Conservation (phyloP, 768 basidiomycete species). For the Termitomyces sp. region DNA sequence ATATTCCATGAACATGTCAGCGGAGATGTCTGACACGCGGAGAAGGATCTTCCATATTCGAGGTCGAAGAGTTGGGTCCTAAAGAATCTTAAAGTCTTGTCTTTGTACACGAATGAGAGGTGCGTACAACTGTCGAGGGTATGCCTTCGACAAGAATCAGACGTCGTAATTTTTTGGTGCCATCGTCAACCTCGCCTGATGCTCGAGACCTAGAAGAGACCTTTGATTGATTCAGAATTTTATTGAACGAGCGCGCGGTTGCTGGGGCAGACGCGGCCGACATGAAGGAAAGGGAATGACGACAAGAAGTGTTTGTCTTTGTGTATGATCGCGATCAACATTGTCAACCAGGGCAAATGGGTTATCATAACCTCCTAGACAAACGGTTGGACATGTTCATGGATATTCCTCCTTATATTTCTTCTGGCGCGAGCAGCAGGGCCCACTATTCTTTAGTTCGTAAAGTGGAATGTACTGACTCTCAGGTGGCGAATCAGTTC, state of each 20-base stretch:
- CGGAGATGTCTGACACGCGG: constrained; percentile 72
- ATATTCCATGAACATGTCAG: constrained; percentile 70
- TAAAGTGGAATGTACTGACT: constrained; percentile 58
- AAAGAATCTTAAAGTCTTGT: not conserved
- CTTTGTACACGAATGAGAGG: not conserved
- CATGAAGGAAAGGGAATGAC: not conserved
- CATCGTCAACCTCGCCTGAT: constrained; percentile 63
- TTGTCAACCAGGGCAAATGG: not conserved
- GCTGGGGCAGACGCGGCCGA: constrained; percentile 15
- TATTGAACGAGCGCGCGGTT: constrained; percentile 74
- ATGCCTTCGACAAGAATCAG: constrained; percentile 90
- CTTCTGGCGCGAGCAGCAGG: constrained; percentile 74
- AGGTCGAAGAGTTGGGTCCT: constrained; percentile 81
- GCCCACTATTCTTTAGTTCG: constrained; percentile 73
- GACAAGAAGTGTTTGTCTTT: constrained; percentile 8
- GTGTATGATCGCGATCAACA: constrained; percentile 1
- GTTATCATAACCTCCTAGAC: not conserved
- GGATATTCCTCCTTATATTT: constrained; percentile 73
- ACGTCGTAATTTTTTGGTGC: constrained; percentile 78
- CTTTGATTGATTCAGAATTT: constrained; percentile 70
- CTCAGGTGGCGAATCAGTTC: constrained; percentile 57
- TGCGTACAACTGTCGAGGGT: constrained; percentile 66
- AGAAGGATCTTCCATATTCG: constrained; percentile 94
- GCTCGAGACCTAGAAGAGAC: constrained; percentile 57
- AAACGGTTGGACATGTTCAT: constrained; percentile 26